phyloP scores from a whole-genome alignment of 768 basidiomycete genomes.

The Rhodotorula paludigena region DNA sequence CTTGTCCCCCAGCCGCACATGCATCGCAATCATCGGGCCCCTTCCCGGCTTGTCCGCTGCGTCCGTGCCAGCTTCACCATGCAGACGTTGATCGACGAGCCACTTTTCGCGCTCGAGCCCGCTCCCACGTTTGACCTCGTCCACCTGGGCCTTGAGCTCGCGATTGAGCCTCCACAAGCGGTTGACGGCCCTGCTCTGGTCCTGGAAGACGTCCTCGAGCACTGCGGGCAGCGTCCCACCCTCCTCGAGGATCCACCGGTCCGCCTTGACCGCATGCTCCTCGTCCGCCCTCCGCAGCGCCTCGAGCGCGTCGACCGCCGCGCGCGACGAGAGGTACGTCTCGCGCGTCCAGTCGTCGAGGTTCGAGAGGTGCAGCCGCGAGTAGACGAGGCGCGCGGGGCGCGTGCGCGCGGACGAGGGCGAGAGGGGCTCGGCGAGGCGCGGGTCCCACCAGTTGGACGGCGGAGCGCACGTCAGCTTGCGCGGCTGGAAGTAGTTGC shows the following conservation, averaged over 20 bases:
- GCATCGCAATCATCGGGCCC: conserved; percentile 24
- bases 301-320: neutral
- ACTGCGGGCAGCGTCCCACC: conserved; percentile 8
- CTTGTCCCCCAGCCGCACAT: conserved; percentile 27
- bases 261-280: neutral
- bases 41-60: neutral
- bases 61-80: neutral
- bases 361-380: conserved; percentile 15
- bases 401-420: conserved; percentile 1
- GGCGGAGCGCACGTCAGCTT: conserved; percentile 19
- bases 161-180: conserved; percentile 3
- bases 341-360: conserved; percentile 32
- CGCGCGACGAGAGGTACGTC: conserved; percentile 1
- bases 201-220: conserved; percentile 12
- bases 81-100: too few species aligned
- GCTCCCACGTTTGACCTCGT: neutral
- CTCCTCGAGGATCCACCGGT: conserved; percentile 20
- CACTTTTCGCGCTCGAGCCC: neutral
- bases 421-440: conserved; percentile 20
- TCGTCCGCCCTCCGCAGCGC: neutral
- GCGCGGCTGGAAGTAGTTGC: conserved; percentile 17
- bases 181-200: neutral
- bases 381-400: conserved; percentile 12
- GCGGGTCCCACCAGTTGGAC: conserved; percentile 21
- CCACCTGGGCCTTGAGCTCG: neutral